Evolutionary conservation across 345 rosid genomes (phyloP).

Genomic region (Lagerstroemia speciosa): DNA sequence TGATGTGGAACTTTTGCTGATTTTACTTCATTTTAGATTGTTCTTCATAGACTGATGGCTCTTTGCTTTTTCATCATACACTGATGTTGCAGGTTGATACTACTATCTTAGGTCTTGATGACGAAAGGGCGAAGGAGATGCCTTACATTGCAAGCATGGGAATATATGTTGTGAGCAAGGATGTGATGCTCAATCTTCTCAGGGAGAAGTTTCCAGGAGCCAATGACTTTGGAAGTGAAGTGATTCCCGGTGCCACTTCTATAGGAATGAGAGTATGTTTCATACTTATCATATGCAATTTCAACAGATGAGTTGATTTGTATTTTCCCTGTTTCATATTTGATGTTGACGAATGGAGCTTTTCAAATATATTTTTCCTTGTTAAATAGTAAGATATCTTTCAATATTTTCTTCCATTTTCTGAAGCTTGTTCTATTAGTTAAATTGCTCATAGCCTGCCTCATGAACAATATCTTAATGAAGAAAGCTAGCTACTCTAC

Average conservation of each 20-base stretch:
- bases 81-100: constrained; percentile 62
- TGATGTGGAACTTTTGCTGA: not conserved
- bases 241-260: constrained; percentile 94
- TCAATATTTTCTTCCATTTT: not conserved
- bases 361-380: not conserved
- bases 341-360: not conserved
- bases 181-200: constrained; percentile 82
- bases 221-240: constrained; percentile 98
- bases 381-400: not conserved
- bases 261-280: constrained; percentile 72
- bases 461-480: no score
- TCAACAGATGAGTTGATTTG: no score
- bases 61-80: not conserved
- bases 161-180: constrained; percentile 84
- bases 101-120: constrained; percentile 87
- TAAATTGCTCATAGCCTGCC: no score
- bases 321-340: no score
- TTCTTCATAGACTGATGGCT: not conserved
- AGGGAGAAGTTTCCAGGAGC: constrained; percentile 91
- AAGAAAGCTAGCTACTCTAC: no score
- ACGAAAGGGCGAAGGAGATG: constrained; percentile 82
- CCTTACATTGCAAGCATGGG: constrained; percentile 99
- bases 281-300: not conserved
- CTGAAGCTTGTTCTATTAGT: not conserved
- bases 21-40: not conserved